Evolutionary conservation across 768 basidiomycete genomes (phyloP), one percentile per base, ranked within the genome.

Genomic region (Glaciozyma antarctica): DNA sequence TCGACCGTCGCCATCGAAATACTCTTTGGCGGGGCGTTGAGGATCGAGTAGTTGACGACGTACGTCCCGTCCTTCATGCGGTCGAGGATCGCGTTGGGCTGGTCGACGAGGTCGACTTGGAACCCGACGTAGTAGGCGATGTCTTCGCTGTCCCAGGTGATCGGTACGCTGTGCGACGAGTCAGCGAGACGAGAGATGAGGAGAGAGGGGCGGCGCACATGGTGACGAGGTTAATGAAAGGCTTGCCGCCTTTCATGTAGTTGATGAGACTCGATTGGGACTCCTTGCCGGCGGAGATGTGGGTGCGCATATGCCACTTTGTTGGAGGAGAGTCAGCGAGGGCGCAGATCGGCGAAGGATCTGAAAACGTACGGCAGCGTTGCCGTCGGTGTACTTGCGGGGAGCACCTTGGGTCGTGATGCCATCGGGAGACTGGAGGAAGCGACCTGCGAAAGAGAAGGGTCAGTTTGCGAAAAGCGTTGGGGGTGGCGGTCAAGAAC

Each of bases 111-210:
- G 77, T 97, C 90, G 60, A 95, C 88, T 77, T 99, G 92, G 80
- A 99, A 98, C 1, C 95, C 95, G 60, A 99, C 86, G 72, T 88
- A 87, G 75, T 88, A 95, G 13, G 84, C 85, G 52, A 88, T 81
- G 55, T 94, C 87, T 58, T 85, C 84, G 43, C 81, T 81, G 67
- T 85, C 86, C 70, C 87, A 90, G 0, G 80, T 76, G 65, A 97
- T 82, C 15, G 95, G 94, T 51, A 98, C 88, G 73, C 97, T 82
- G 28, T 6, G 43, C 13, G 24, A 5, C n/a, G 28, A 17, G 57
- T 44, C 21, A 45, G 57, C 15, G 21, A 28, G 2, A 43, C 44
- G 43, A 24, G 17, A 15, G 28, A 28, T 9, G 47, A 0, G 21
- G 4, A n/a, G 5, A 12, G 15, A 44, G 13, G 73, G 2, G 86